Evolutionary conservation across 495 filamentous ascomycete genomes (phyloP).

Genomic region (Penicillium canescens): DNA sequence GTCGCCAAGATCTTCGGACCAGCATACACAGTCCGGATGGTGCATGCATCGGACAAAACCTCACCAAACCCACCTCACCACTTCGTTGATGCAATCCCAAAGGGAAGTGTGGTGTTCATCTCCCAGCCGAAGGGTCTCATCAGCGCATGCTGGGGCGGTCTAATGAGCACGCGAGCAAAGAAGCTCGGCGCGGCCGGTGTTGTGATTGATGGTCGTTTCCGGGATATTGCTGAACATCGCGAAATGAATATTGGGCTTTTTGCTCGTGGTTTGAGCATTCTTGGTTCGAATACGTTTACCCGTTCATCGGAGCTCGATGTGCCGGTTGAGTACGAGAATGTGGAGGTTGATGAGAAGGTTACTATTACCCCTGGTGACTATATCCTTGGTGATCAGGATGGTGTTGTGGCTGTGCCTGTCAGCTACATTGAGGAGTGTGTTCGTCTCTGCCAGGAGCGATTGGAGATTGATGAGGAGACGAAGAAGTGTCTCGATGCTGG

Average conservation of each 20-base stretch:
- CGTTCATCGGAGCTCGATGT: conserved; percentile 29
- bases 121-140: conserved; percentile 51
- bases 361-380: conserved; percentile 57
- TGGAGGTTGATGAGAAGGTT: conserved; percentile 40
- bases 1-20: conserved; percentile 56
- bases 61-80: conserved; percentile 14
- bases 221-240: conserved; percentile 60
- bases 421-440: conserved; percentile 19
- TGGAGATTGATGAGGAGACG: conserved; percentile 28
- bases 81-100: conserved; percentile 48
- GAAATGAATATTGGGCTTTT: conserved; percentile 52
- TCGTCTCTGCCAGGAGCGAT: conserved; percentile 23
- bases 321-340: conserved; percentile 31
- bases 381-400: conserved; percentile 56
- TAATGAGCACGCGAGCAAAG: conserved; percentile 57
- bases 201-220: conserved; percentile 59
- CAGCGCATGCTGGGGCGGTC: conserved; percentile 60
- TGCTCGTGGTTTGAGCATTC: conserved; percentile 49
- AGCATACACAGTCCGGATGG: conserved; percentile 54
- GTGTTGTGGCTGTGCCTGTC: conserved; percentile 43
- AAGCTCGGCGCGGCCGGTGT: conserved; percentile 37
- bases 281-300: conserved; percentile 23
- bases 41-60: conserved; percentile 15
- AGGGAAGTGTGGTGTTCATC: conserved; percentile 54
- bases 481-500: conserved; percentile 19